Evolutionary conservation across 352 stramenopile species (phyloP).

Genomic region (Phytophthora kernoviae): DNA sequence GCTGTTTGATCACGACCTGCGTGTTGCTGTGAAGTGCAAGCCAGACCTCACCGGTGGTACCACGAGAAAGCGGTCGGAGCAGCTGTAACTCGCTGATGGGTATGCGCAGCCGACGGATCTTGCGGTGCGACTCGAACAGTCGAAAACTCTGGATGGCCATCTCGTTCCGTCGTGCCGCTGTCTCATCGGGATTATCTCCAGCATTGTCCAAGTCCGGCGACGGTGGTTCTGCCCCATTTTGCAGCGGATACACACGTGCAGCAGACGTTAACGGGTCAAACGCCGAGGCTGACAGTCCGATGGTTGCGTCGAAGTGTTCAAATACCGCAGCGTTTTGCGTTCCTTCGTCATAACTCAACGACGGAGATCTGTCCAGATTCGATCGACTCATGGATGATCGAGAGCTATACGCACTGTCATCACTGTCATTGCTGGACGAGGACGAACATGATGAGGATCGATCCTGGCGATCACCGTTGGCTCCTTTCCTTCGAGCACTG

Average conservation of each 20-base stretch:
- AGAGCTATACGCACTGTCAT: slow-evolving; percentile 31
- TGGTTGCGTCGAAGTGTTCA: slow-evolving; percentile 63
- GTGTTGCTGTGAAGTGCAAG: slow-evolving; percentile 54
- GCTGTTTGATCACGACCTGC: slow-evolving; percentile 72
- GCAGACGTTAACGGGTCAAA: slow-evolving; percentile 47
- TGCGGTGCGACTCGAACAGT: slow-evolving; percentile 65
- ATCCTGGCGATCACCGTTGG: slow-evolving; percentile 4
- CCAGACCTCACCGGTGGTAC: slow-evolving; percentile 74
- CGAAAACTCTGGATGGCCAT: slow-evolving; percentile 65
- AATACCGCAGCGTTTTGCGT: slow-evolving; percentile 53
- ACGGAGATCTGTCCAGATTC: slow-evolving; percentile 13
- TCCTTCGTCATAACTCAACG: slow-evolving; percentile 33
- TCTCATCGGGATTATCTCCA: slow-evolving; percentile 15
- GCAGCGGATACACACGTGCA: slow-evolving; percentile 33
- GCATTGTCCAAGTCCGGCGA: background rate
- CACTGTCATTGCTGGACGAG: slow-evolving; percentile 26
- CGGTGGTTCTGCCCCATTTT: slow-evolving; percentile 13
- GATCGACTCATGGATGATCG: slow-evolving; percentile 16
- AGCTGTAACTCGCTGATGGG: slow-evolving; percentile 62
- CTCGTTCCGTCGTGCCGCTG: slow-evolving; percentile 44
- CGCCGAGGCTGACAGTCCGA: slow-evolving; percentile 60
- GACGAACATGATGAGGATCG: slow-evolving; percentile 28
- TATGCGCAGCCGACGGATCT: slow-evolving; percentile 59
- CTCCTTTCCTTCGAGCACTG: slow-evolving; percentile 2
- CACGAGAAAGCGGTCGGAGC: slow-evolving; percentile 49